These are phyloP conservation scores for Bipolaris zeicola DNA, from an alignment of 2,329 filamentous ascomycete species.

Conservation along the genomic window DNA sequence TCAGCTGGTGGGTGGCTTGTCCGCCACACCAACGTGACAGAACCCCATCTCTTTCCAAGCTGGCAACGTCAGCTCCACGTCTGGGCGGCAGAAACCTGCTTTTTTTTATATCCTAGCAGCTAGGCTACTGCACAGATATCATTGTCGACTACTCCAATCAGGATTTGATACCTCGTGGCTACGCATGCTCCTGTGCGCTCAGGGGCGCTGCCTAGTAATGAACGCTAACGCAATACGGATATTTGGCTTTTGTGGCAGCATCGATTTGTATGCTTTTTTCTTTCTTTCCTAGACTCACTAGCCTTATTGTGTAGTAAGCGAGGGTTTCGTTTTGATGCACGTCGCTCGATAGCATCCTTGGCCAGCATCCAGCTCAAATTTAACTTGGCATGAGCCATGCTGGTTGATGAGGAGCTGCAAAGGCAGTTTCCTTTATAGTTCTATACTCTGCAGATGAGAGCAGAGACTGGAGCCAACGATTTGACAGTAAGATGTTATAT, in stretches of 20 bases:
- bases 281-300: neutral
- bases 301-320: neutral
- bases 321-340: neutral
- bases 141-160: slow-evolving; percentile 7
- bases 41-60: neutral
- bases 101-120: neutral
- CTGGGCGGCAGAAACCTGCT: slow-evolving; percentile 2
- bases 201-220: neutral
- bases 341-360: neutral
- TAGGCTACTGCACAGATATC: slow-evolving; percentile 3
- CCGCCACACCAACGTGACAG: neutral
- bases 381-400: neutral
- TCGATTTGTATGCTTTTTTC: slow-evolving; percentile 13
- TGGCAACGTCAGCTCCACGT: slow-evolving; percentile 2
- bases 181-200: slow-evolving; percentile 5
- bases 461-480: neutral
- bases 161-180: neutral
- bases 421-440: neutral
- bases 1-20: slow-evolving; percentile 4
- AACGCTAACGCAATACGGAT: slow-evolving; percentile 8
- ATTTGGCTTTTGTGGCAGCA: slow-evolving; percentile 5
- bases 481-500: too few relatives aligned
- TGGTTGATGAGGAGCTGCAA: neutral
- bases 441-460: neutral
- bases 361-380: neutral